Evolutionary conservation across 371 early-diverging fungal species (phyloP), one percentile per base, ranked within the genome.

Genomic region (Mortierella sp.): DNA sequence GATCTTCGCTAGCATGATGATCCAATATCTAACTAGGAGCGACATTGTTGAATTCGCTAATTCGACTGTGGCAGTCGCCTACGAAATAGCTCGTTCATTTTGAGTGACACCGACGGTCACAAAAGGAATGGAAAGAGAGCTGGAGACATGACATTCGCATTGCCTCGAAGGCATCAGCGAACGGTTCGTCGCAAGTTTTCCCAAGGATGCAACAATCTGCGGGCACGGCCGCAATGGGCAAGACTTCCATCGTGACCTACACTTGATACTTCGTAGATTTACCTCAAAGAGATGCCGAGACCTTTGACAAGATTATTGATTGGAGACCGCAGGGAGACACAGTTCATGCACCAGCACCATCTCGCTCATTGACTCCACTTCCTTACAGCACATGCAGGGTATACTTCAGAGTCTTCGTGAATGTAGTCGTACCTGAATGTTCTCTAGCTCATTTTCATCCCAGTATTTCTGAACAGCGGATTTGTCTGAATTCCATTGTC

Each of bases 401-500:
- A n/a, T n/a, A n/a, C 21, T 50, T 21, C 21, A 50, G 16, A 50
- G 50, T 50, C 21, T 50, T 50, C 50, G 50, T 50, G 50, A 50
- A 50, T 50, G 50, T 50, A 50, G 50, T 50, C 50, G 50, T 50
- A 50, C 50, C 50, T 50, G 50, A 50, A 50, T 50, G 14, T 14
- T 50, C 50, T 50, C 3, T 21, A 50, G 50, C 50, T 50, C 50
- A 50, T 50, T 50, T 14, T 50, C 50, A 50, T 50, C 14, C 50
- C 50, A 50, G 50, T 50, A 50, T 50, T 50, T 50, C 50, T 50
- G 21, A 50, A 50, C 50, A 50, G 50, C 50, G 50, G 50, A 50
- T 50, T 50, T 50, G 50, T 50, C 3, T 50, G 50, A 50, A 50
- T 50, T 50, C 50, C 50, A 50, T 21, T n/a, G 16, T 50, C 50